Evolutionary conservation across 306 rosid genomes (phyloP).

Genomic region (Cyamopsis tetragonoloba): DNA sequence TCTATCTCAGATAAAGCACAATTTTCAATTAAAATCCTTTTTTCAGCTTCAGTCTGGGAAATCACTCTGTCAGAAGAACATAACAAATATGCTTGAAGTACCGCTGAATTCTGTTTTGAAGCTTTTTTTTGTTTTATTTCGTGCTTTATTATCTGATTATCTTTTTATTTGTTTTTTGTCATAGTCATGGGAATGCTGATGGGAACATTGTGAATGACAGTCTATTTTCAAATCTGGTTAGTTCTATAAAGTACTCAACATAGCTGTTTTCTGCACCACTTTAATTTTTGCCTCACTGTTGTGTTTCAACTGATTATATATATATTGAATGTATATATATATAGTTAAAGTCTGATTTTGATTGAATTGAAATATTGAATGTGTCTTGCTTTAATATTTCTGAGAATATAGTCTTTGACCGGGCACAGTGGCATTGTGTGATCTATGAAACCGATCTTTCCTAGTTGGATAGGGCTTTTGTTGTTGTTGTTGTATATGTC

Average conservation of each 20-base stretch:
- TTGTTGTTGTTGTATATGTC: no score
- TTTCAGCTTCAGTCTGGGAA: conserved; percentile 30
- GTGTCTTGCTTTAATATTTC: no score
- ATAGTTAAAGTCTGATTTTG: no score
- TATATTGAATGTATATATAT: no score
- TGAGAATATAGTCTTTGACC: no score
- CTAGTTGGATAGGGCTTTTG: no score
- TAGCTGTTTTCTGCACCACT: background rate
- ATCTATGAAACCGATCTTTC: no score
- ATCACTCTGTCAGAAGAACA: conserved; percentile 9
- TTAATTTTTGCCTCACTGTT: background rate
- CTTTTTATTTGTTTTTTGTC: conserved; percentile 20
- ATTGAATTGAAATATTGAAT: no score
- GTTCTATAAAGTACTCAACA: conserved; percentile 15
- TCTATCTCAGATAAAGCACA: conserved; percentile 45
- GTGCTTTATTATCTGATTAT: conserved; percentile 19
- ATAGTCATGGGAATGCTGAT: conserved; percentile 54
- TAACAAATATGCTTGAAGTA: conserved; percentile 31
- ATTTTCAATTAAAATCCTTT: conserved; percentile 10
- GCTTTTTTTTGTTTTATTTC: conserved; percentile 18
- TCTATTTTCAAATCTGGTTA: conserved; percentile 51
- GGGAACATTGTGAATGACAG: conserved; percentile 39
- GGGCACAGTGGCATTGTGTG: no score
- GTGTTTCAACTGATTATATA: no score
- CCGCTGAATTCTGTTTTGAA: conserved; percentile 4